Evolutionary conservation across 768 basidiomycete species (phyloP), one percentile per base, ranked within the genome.

Genomic region (Rhodotorula kratochvilovae): DNA sequence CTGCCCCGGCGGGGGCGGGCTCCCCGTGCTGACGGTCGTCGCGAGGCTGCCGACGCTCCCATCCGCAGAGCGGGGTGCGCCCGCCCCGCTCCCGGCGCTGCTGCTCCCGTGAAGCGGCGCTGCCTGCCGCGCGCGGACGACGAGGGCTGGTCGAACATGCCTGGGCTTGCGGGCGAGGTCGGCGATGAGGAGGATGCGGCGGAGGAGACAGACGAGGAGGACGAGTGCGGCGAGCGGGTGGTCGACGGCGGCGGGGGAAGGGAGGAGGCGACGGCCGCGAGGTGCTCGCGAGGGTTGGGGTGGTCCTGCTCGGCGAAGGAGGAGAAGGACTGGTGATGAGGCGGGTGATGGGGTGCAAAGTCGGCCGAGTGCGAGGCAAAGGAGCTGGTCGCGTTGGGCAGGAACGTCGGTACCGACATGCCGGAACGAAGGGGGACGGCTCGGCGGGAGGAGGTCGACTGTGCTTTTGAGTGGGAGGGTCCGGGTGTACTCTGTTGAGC

Each of bases 41-140:
- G 69, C 69, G 1, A 66, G 27, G 46, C 69, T 70, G 5, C 64
- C 69, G 35, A 70, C 69, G 17, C 69, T 70, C 2, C 63, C 69
- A 16, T 61, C 54, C 2, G 54, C n/a, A 25, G 53, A 55, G 12
- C 63, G 42, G 19, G 63, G 53, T 19, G 42, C 39, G 39, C 39
- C n/a, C 12, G 29, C 15, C 1, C 25, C 27, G 31, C 35, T 16
- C 2, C 50, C 19, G 2, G 10, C 27, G 45, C 48, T 15, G 5
- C 61, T 17, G 33, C n/a, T n/a, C 16, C 13, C 35, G 36, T 36
- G 2, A 16, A 5, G 12, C 48, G 35, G 7, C 39, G 33, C 7
- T 10, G 2, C 13, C 57, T 7, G 2, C 39, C 27, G 13, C 36
- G 39, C 11, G 5, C 27, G 21, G 39, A 39, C 39, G 39, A 39